Conservation (phyloP, 2,329 filamentous ascomycete genomes). For the Colletotrichum falcatum region DNA sequence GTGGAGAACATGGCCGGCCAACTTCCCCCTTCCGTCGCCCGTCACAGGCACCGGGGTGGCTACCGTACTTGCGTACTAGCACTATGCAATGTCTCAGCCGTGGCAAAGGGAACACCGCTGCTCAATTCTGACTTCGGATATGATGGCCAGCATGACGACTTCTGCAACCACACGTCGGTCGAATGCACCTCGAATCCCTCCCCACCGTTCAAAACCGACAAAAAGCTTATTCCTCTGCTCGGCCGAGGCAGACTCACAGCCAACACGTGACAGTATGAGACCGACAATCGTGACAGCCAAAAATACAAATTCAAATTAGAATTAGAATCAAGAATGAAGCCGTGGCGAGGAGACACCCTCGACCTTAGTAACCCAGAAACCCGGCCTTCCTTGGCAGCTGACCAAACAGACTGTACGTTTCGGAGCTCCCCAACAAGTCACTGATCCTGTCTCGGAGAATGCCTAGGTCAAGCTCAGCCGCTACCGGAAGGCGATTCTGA, state of each 20-base stretch:
- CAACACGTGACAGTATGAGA: neutral
- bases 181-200: neutral
- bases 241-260: neutral
- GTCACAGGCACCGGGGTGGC: too few relatives aligned
- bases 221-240: neutral
- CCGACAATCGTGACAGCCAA: neutral
- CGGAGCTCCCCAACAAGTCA: neutral
- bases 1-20: too few relatives aligned
- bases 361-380: neutral
- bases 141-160: neutral
- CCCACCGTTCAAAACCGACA: neutral
- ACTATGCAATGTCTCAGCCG: neutral
- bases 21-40: too few relatives aligned
- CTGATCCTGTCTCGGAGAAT: neutral
- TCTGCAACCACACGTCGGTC: neutral
- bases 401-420: neutral
- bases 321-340: neutral
- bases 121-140: neutral
- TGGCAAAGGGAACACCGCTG: neutral
- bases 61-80: too few relatives aligned
- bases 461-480: slow-evolving; percentile 3
- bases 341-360: neutral
- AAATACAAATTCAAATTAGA: neutral
- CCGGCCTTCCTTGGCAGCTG: neutral
- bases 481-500: neutral